A percentile compares a stretch with the other conserved stretches of the same genome.
Evolutionary conservation across 345 rosid genomes (phyloP).

Genomic region (Erodium maritimum): DNA sequence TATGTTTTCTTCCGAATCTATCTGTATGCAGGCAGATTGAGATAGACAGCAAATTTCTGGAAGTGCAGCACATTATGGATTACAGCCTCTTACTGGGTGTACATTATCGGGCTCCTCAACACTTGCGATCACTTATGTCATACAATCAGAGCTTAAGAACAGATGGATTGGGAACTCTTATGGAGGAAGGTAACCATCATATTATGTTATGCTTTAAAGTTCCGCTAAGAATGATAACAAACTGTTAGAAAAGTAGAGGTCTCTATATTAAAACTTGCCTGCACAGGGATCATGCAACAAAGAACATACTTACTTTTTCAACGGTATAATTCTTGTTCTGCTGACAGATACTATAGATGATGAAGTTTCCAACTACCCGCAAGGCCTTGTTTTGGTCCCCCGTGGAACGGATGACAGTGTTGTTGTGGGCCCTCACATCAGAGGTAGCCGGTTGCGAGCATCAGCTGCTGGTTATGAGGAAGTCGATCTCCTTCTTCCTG

Average conservation of each 20-base stretch:
- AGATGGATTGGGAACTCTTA: constrained; percentile 71
- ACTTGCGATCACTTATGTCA: constrained; percentile 39
- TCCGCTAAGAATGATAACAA: background rate
- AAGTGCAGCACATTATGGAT: constrained; percentile 86
- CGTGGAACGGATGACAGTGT: constrained; percentile 53
- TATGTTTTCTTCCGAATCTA: background rate
- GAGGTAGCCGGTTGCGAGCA: constrained; percentile 85
- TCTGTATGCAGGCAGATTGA: constrained; percentile 59
- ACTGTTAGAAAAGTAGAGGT: too few relatives aligned
- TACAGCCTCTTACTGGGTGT: constrained; percentile 96
- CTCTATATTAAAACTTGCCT: constrained; percentile 1
- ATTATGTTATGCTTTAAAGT: background rate
- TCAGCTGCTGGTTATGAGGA: constrained; percentile 80
- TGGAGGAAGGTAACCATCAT: constrained; percentile 63
- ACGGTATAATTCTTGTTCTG: too few relatives aligned
- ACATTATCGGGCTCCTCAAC: constrained; percentile 96
- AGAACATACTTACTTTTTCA: too few relatives aligned
- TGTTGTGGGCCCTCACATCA: constrained; percentile 79
- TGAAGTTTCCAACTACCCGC: constrained; percentile 51
- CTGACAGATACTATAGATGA: constrained; percentile 59
- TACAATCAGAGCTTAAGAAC: constrained; percentile 27
- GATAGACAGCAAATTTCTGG: constrained; percentile 73
- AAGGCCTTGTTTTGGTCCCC: constrained; percentile 88
- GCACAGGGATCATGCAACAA: too few relatives aligned
- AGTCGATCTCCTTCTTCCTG: constrained; percentile 97